Evolutionary conservation across 768 basidiomycete species (phyloP).

Genomic region (Phanerochaete sordida): DNA sequence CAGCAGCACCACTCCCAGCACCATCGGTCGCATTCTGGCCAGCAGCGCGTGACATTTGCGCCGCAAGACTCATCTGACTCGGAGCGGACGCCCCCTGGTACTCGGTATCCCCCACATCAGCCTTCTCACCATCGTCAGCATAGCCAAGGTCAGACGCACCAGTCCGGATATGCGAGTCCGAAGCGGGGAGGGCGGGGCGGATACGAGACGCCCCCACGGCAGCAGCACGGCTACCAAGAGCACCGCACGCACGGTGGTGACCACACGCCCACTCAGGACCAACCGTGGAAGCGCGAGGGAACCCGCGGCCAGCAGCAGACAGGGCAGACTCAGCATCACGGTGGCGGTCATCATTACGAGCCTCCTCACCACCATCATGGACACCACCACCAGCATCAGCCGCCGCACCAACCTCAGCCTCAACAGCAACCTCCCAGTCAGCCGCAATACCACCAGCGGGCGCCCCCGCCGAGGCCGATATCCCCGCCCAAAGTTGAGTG

Average conservation of each 20-base stretch:
- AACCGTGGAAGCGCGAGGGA: neutral
- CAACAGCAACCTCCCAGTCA: conserved; percentile 21
- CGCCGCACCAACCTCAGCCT: conserved; percentile 12
- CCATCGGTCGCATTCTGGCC: neutral
- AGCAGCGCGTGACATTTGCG: conserved; percentile 1
- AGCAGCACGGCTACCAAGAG: neutral
- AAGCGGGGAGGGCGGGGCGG: conserved; percentile 13
- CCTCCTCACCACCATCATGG: conserved; percentile 20
- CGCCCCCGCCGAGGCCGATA: conserved; percentile 38
- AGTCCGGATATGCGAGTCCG: conserved; percentile 8
- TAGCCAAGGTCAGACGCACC: conserved; percentile 8
- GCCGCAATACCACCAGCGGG: conserved; percentile 14
- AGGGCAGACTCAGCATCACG: conserved; percentile 7
- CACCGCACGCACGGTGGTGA: neutral
- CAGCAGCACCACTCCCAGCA: neutral
- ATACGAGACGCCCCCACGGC: conserved; percentile 10
- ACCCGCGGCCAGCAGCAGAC: neutral
- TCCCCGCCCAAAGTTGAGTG: conserved; percentile 71
- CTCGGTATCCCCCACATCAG: neutral
- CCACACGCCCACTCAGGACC: neutral
- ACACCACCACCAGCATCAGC: neutral
- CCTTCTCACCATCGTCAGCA: conserved; percentile 11
- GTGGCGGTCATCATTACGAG: conserved; percentile 19
- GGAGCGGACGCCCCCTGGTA: conserved; percentile 4
- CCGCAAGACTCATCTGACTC: conserved; percentile 7